A percentile compares a stretch with the other conserved stretches of the same genome.
Evolutionary conservation across 208 protist genomes (phyloP).

Genomic region (Trypanosoma boissoni): DNA sequence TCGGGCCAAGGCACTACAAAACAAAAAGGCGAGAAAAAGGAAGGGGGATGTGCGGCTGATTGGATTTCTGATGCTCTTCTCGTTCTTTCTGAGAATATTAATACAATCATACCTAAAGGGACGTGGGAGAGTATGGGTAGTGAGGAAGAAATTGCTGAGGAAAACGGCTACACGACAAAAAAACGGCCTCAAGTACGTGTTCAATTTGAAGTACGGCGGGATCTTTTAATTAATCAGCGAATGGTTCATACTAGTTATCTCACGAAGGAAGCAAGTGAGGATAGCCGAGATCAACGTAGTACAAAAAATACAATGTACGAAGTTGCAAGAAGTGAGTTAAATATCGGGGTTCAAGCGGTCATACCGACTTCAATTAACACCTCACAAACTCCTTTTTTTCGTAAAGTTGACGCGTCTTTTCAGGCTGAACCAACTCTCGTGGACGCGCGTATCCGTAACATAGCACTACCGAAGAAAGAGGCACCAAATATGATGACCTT

Average conservation of each 20-base stretch:
- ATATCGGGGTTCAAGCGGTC: constrained; percentile 80
- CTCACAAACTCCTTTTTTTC: constrained; percentile 77
- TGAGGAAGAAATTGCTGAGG: constrained; percentile 72
- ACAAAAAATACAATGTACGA: constrained; percentile 63
- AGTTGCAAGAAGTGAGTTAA: constrained; percentile 62
- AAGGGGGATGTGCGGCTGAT: constrained; percentile 15
- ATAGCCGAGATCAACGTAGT: constrained; percentile 78
- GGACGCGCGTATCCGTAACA: constrained; percentile 74
- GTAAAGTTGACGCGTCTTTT: constrained; percentile 70
- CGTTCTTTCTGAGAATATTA: constrained; percentile 44
- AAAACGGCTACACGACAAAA: constrained; percentile 44
- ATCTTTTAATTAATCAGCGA: constrained; percentile 61
- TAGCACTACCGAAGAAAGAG: constrained; percentile 50
- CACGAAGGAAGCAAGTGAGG: constrained; percentile 85
- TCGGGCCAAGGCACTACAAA: not conserved
- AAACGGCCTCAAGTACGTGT: constrained; percentile 61
- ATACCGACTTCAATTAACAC: constrained; percentile 13
- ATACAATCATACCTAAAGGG: constrained; percentile 62
- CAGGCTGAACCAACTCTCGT: constrained; percentile 81
- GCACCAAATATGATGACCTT: constrained; percentile 61
- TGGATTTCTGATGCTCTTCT: constrained; percentile 64
- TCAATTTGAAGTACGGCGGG: constrained; percentile 60
- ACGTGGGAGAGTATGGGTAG: constrained; percentile 78
- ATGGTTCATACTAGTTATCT: constrained; percentile 48
- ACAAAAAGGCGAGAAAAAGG: not conserved